Evolutionary conservation across 371 early-diverging fungal genomes (phyloP), one percentile per base, ranked within the genome.

Genomic region (Encephalitozoon romaleae): DNA sequence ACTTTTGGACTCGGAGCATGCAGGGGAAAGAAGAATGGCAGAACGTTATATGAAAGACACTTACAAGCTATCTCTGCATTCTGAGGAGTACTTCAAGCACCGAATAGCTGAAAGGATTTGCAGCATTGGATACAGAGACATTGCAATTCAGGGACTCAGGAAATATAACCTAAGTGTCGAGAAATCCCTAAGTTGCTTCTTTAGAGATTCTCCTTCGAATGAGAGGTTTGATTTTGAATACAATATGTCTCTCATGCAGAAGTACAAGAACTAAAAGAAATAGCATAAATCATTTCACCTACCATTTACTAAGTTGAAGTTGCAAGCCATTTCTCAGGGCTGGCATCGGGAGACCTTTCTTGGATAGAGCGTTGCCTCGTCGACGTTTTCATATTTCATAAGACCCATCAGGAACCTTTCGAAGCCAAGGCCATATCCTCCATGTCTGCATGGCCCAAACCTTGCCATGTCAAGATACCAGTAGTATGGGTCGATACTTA

Each of bases 391-490:
- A 43, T 94, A 90, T 88, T 92, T 90, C 82, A 94, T 88, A 64
- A 97, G 80, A 92, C 96, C 96, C 70, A 96, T 95, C 54, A 99
- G 86, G 87, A 95, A 93, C 68, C 99, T 92, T 85, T 99, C 99
- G 70, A 98, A 88, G 77, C 99, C 99, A 51, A 99, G 89, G 65
- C 99, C 99, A 82, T 92, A 99, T 53, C 99, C 99, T 83, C 98
- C 99, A 81, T 98, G 98, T 74, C 92, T 91, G 74, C 89, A 90
- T 18, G 96, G 90, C 53, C 98, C 98, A 84, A 93, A 98, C 87
- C 93, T 94, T 84, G 96, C 90, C 88, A 95, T 94, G 78, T 99
- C 98, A 67, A 94, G 93, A 88, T 90, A 92, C 97, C 97, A 99
- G 88, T 95, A 94, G 89, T 98, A 98, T 54, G 95, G 93, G 1